phyloP scores from a whole-genome alignment of 768 basidiomycete species.

The Nidularia pulvinata region DNA sequence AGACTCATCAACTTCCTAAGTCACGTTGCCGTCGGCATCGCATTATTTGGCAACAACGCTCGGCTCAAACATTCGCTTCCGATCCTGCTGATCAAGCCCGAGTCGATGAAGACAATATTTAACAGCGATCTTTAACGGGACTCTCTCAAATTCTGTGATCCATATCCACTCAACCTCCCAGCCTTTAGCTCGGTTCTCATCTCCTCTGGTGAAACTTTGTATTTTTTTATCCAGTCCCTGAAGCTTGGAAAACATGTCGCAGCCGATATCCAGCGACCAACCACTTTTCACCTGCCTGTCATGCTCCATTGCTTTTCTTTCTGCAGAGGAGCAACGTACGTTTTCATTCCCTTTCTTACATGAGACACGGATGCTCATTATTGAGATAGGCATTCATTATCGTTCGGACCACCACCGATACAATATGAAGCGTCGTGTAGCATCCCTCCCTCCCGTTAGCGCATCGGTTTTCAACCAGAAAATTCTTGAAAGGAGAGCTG shows the following conservation, averaged over 20 bases:
- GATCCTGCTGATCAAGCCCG: background rate
- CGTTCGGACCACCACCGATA: slow-evolving; percentile 95
- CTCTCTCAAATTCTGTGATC: no score
- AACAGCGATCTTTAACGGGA: no score
- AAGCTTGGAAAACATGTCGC: slow-evolving; percentile 31
- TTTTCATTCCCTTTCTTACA: slow-evolving; percentile 9
- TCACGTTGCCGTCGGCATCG: no score
- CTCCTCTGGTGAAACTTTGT: slow-evolving; percentile 1
- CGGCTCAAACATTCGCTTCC: background rate
- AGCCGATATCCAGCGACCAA: slow-evolving; percentile 18
- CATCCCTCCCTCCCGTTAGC: slow-evolving; percentile 84
- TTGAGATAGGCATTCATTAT: slow-evolving; percentile 74
- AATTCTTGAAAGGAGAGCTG: slow-evolving; percentile 73
- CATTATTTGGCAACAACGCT: background rate
- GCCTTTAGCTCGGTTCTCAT: background rate
- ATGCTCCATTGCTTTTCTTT: slow-evolving; percentile 85
- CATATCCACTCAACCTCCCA: no score
- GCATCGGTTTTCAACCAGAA: slow-evolving; percentile 83
- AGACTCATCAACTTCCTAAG: no score
- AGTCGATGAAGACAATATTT: no score
- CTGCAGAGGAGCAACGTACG: slow-evolving; percentile 83
- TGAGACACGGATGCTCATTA: background rate
- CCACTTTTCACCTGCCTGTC: slow-evolving; percentile 85
- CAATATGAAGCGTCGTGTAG: slow-evolving; percentile 97
- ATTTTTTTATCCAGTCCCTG: no score